Evolutionary conservation across 768 basidiomycete species (phyloP), one percentile per base, ranked within the genome.

Genomic region (Xerocomus spinulosus): DNA sequence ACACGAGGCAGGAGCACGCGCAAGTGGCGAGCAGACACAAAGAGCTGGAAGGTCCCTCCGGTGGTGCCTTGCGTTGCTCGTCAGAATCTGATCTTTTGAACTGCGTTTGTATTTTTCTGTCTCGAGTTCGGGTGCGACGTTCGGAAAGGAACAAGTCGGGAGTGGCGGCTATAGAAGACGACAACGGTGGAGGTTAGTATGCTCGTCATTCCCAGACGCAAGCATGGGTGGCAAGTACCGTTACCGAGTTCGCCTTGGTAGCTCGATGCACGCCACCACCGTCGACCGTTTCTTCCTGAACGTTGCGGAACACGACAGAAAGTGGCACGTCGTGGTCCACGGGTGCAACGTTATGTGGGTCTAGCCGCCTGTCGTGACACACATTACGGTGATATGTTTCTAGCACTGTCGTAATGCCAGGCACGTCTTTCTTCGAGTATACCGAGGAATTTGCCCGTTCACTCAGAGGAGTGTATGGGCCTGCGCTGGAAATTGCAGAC

Each of bases 321-420:
- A 43, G 40, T n/a, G 40, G 20, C 29, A 26, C 18, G 23, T 37
- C 18, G 35, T 25, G 47, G 20, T 39, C 36, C 43, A 26, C 45
- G 25, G 29, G 29, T 24, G 15, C 52, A 44, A 53, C 50, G 42
- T 54, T 35, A 53, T 43, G 51, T 44, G 49, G 51, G 51, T 48
- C 46, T 50, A 41, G 28, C 48, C 32, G 44, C 20, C 24, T 44
- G 38, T 44, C 42, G 20, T 56, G 52, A 56, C 52, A 60, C 53
- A 51, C 37, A 48, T 65, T 53, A 57, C 44, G 34, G 55, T 46
- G 52, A 57, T 51, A 37, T 25, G 62, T 26, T 42, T 55, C 59
- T 44, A 55, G n/a, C 1, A 61, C 54, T 50, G 62, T 54, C 60
- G 67, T 62, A 60, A 67, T 67, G 17, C 51, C 54, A 15, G 62